phyloP scores from a whole-genome alignment of 1,284 basidiomycete genomes.

The Ceratobasidium sp. region DNA sequence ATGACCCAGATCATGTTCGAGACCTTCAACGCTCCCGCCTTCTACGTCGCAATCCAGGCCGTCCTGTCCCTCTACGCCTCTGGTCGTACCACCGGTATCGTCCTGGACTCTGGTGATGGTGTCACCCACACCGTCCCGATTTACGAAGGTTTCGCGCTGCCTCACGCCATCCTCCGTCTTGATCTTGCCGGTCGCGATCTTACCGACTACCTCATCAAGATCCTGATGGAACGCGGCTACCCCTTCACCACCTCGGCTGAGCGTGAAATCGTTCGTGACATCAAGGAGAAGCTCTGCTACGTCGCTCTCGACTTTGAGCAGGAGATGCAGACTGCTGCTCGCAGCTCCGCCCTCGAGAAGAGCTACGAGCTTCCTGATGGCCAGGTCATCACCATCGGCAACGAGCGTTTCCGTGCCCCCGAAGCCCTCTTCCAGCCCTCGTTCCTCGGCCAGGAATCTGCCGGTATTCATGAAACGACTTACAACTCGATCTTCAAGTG shows the following conservation, averaged over 20 bases:
- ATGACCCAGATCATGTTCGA: constrained; percentile 79
- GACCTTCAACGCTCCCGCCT: constrained; percentile 73
- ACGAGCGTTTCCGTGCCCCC: constrained; percentile 72
- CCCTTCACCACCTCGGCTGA: constrained; percentile 71
- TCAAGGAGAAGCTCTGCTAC: constrained; percentile 77
- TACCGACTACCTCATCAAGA: constrained; percentile 72
- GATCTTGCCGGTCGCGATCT: constrained; percentile 72
- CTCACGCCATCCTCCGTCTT: constrained; percentile 71
- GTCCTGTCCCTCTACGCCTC: constrained; percentile 73
- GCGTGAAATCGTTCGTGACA: constrained; percentile 72
- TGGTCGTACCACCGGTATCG: constrained; percentile 75
- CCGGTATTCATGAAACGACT: constrained; percentile 73
- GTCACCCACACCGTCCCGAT: constrained; percentile 74
- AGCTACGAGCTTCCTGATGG: constrained; percentile 74
- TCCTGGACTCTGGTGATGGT: constrained; percentile 74
- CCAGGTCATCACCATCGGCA: constrained; percentile 74
- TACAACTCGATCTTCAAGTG: constrained; percentile 79
- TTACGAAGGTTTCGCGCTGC: constrained; percentile 73
- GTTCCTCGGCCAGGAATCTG: constrained; percentile 68
- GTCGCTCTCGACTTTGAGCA: constrained; percentile 74
- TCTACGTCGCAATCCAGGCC: constrained; percentile 75
- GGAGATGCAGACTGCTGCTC: constrained; percentile 71
- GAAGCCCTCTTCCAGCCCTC: constrained; percentile 74
- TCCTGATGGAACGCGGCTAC: constrained; percentile 72
- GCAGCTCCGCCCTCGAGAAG: constrained; percentile 71